phyloP scores from a whole-genome alignment of 2,329 filamentous ascomycete genomes.

The Ploettnerulaceae sp. region DNA sequence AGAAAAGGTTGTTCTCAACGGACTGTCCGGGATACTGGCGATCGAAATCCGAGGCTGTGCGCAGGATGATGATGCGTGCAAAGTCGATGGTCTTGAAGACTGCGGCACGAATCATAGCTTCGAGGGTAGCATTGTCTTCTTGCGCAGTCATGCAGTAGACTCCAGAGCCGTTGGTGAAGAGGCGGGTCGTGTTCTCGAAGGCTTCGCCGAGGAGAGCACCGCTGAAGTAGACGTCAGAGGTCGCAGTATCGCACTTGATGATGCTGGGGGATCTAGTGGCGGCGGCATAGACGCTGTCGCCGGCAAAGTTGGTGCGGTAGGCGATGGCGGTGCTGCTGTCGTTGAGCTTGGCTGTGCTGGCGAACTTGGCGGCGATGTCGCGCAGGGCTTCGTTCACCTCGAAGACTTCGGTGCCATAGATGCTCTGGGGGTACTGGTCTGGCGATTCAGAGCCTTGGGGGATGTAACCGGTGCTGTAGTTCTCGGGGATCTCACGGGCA shows the following conservation, averaged over 20 bases:
- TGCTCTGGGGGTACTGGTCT: constrained; percentile 49
- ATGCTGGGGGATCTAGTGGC: constrained; percentile 49
- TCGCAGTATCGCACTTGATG: constrained; percentile 61
- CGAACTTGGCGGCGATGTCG: constrained; percentile 47
- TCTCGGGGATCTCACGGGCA: constrained; percentile 58
- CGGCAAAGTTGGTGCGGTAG: constrained; percentile 54
- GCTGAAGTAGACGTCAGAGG: constrained; percentile 68
- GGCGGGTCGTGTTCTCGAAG: constrained; percentile 58
- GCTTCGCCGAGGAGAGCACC: constrained; percentile 55
- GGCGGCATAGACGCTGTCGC: constrained; percentile 41
- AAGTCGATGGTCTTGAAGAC: constrained; percentile 58
- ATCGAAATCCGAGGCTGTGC: constrained; percentile 68
- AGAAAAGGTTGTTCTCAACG: constrained; percentile 55
- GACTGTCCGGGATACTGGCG: constrained; percentile 55
- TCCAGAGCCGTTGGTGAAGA: constrained; percentile 64
- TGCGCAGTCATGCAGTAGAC: constrained; percentile 67
- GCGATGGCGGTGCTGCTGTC: constrained; percentile 45
- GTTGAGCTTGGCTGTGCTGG: constrained; percentile 46
- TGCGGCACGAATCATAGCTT: constrained; percentile 57
- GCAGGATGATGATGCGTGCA: constrained; percentile 60
- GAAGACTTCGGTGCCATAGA: constrained; percentile 67
- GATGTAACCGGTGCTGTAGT: constrained; percentile 65
- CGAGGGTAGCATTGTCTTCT: constrained; percentile 66
- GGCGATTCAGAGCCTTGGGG: constrained; percentile 55
- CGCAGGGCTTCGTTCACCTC: constrained; percentile 58